Evolutionary conservation across 73 alveolate genomes (phyloP), one percentile per base, ranked within the genome.

Genomic region (Paramecium sexaurelia): DNA sequence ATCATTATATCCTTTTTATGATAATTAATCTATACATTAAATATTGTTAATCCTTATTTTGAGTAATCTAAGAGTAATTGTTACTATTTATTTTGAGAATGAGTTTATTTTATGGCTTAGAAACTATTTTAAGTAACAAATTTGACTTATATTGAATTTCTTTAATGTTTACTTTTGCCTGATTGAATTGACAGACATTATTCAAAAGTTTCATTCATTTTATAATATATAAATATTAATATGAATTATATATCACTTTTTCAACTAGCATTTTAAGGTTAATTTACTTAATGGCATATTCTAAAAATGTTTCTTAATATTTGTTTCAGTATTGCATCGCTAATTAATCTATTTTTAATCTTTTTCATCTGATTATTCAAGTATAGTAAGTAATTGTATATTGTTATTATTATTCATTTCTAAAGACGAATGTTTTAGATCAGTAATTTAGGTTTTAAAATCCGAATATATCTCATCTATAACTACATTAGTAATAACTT

Each of bases 181-280:
- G 83, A 61, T 24, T 61, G 43, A 24, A 61, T 32, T 5, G 83
- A 61, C 17, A 61, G 83, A 10, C 83, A 61, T 61, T 61, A 61
- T 61, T 61, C 83, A 61, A 61, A 61, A 29, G 47, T 13, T 61
- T 61, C 83, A 61, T 61, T 61, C 83, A 61, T 61, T 61, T 11
- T 61, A 61, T 29, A n/a, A n/a, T n/a, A n/a, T n/a, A n/a, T n/a
- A n/a, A n/a, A 61, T 61, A 61, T 26, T 61, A 61, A 26, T 51
- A 51, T 43, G 13, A 51, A 51, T n/a, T n/a, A 51, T 51, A 51
- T 17, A 51, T 61, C 83, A 61, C 43, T 1, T 29, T 26, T 61
- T 61, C 26, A 27, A 32, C 43, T 26, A 26, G 26, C 47, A 61
- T 26, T 61, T 61, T 32, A 61, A 24, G 20, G 39, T 61, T 0